Evolutionary conservation across 257 asterid species (phyloP), one percentile per base, ranked within the genome.

Genomic region (Knoxia roxburghii): DNA sequence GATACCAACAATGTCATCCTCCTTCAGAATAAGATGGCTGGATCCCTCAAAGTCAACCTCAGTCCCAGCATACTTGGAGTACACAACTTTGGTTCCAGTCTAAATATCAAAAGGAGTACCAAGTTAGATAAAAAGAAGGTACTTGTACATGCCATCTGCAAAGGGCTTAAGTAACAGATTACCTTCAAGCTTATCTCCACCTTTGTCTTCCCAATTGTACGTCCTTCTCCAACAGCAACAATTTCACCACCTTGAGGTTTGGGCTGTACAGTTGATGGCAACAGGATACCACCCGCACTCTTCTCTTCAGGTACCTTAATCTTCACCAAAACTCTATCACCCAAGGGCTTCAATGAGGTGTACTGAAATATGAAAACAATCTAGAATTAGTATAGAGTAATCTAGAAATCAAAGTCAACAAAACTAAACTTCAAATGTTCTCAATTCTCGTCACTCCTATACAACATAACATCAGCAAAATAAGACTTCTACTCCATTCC

Each of bases 161-260:
- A 41, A 50, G 15, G 4, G 33, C 6, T 29, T 50, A 37, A 62
- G 7, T 32, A 54, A 13, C 33, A 18, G 7, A 52, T 64, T 83
- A 90, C 97, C 99, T 84, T 80, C 61, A 94, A 78, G n/a, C 87
- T 70, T 58, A 90, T 61, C 40, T 85, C 96, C 75, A 94, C 90
- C 79, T 85, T 88, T 72, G 57, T 84, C 73, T 85, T 87, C 39
- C 99, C 96, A 66, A 87, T 40, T 5, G 84, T 79, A 5, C 97
- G 96, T 18, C 99, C 99, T 80, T 90, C 97, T 61, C 99, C 99
- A 24, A 90, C 80, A 20, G 97, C 96, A 56, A 94, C 96, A 0
- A 94, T 90, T 84, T 94, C 99, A 46, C 97, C 99, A 20, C 95
- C 96, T 54, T 88, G 94, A 21, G 73, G 82, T 73, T 80, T 90